These are phyloP conservation scores for Pseudisothecium myosuroides DNA, from an alignment of 225 moss, liverwort and hornwort genomes.

Conservation along the genomic window DNA sequence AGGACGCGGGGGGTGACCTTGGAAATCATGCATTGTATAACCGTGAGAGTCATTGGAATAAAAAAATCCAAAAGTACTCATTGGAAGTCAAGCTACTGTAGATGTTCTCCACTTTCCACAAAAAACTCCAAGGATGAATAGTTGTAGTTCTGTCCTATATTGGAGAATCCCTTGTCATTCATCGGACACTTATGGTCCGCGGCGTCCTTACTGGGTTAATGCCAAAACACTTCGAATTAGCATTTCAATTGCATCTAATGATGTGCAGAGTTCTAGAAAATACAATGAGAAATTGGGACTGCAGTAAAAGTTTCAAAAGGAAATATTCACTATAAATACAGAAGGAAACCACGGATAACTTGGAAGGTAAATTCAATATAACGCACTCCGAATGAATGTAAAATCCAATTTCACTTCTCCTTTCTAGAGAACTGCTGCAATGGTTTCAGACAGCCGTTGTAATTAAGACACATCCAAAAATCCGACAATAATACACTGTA, in stretches of 20 bases:
- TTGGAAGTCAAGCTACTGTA: no score
- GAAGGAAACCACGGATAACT: not conserved
- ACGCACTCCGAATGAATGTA: not conserved
- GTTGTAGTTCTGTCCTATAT: no score
- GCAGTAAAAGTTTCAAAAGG: not conserved
- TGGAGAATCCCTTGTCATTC: no score
- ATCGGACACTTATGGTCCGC: no score
- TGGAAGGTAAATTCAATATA: not conserved
- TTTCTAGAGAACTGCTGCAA: not conserved
- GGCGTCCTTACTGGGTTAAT: no score
- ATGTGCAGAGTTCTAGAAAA: not conserved
- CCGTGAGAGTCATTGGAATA: no score
- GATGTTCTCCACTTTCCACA: no score
- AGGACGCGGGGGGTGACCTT: no score
- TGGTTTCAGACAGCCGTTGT: slow-evolving; percentile 58
- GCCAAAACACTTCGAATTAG: no score
- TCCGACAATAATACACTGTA: slow-evolving; percentile 57
- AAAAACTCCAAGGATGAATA: no score
- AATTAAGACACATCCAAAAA: slow-evolving; percentile 94
- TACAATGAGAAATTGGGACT: not conserved
- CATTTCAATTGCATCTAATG: not conserved
- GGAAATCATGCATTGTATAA: no score
- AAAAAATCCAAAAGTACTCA: no score
- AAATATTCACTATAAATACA: not conserved
- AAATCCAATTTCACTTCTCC: not conserved